Conservation (phyloP, 495 filamentous ascomycete species). For the Daldinia childiae region DNA sequence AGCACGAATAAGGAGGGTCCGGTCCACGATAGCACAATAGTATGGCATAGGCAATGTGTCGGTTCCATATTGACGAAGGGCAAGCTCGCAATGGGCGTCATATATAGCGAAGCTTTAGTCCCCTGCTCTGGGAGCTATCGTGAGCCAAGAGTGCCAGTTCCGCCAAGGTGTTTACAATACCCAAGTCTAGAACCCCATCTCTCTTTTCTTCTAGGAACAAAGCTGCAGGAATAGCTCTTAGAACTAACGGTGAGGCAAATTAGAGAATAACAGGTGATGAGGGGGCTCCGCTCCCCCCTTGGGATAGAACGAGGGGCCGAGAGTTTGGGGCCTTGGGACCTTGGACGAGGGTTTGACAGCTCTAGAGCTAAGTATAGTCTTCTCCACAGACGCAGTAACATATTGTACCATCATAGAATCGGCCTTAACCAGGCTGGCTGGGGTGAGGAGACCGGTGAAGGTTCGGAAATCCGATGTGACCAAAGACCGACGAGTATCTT, state of each 20-base stretch:
- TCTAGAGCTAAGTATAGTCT: slow-evolving; percentile 31
- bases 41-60: slow-evolving; percentile 6
- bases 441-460: slow-evolving; percentile 35
- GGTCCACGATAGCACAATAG: slow-evolving; percentile 6
- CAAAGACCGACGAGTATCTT: slow-evolving; percentile 15
- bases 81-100: slow-evolving; percentile 19
- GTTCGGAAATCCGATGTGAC: slow-evolving; percentile 32
- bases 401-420: slow-evolving; percentile 14
- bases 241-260: slow-evolving; percentile 34
- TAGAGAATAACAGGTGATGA: slow-evolving; percentile 16
- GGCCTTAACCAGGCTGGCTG: slow-evolving; percentile 26
- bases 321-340: slow-evolving; percentile 15
- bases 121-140: slow-evolving; percentile 30
- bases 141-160: slow-evolving; percentile 24
- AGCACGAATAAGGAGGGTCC: slow-evolving; percentile 4
- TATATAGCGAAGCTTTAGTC: slow-evolving; percentile 33
- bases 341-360: slow-evolving; percentile 29
- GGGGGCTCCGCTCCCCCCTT: slow-evolving; percentile 36
- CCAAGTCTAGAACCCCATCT: slow-evolving; percentile 28
- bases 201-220: slow-evolving; percentile 17
- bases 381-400: slow-evolving; percentile 36
- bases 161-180: slow-evolving; percentile 31
- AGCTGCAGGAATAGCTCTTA: slow-evolving; percentile 18
- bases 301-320: slow-evolving; percentile 27
- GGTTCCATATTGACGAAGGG: slow-evolving; percentile 5